Percentiles rank a stretch among this genome's conserved stretches.
These are phyloP conservation scores for Zanthoxylum bungeanum DNA, from an alignment of 345 rosid species.

Conservation along the genomic window DNA sequence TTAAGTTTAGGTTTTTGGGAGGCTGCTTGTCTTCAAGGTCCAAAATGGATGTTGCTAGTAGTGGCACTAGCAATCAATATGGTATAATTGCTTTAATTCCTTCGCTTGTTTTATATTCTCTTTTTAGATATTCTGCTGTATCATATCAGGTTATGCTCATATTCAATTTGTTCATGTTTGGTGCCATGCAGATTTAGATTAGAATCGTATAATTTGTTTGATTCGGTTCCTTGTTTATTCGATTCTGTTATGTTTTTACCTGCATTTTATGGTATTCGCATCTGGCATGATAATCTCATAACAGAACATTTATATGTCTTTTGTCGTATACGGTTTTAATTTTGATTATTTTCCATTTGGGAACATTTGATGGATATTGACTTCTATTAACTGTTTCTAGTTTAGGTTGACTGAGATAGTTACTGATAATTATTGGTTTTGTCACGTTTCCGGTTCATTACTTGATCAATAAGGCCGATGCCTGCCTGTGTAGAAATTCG, in stretches of 20 bases:
- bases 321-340: neutral
- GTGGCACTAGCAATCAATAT: conserved; percentile 30
- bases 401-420: neutral
- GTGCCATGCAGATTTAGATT: conserved; percentile 5
- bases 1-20: conserved; percentile 37
- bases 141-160: neutral
- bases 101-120: neutral
- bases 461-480: neutral
- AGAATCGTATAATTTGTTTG: neutral
- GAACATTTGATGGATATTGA: neutral
- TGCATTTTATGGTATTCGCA: neutral
- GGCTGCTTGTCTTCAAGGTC: conserved; percentile 34
- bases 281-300: conserved; percentile 3
- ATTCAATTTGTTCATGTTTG: neutral
- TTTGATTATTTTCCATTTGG: conserved; percentile 8
- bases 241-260: neutral
- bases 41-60: conserved; percentile 30
- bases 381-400: neutral
- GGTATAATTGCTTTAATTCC: conserved; percentile 20
- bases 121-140: conserved; percentile 4
- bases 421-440: neutral
- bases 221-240: conserved; percentile 1
- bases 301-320: neutral
- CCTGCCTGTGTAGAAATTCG: neutral
- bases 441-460: conserved; percentile 1